A percentile compares a stretch with the other conserved stretches of the same genome.
phyloP scores from a whole-genome alignment of 2,329 filamentous ascomycete genomes.

The Rhexocercosporidium sp. region DNA sequence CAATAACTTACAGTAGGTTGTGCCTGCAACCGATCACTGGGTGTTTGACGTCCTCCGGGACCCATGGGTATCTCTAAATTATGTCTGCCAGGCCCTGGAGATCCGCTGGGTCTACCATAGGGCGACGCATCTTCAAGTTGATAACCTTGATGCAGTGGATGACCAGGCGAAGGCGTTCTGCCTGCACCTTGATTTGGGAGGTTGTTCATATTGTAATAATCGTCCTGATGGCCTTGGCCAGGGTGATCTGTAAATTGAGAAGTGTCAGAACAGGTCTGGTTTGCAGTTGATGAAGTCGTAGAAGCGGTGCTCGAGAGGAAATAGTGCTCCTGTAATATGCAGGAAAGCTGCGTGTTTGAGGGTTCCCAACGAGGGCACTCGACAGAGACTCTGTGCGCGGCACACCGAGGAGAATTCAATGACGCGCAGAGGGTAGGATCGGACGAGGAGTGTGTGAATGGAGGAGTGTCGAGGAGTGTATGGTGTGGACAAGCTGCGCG shows the following conservation, averaged over 20 bases:
- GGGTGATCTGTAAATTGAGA: conserved; percentile 32
- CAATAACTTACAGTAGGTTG: conserved; percentile 77
- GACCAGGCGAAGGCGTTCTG: conserved; percentile 77
- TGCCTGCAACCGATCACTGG: conserved; percentile 77
- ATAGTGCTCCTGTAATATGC: conserved; percentile 33
- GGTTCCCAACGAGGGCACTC: conserved; percentile 14
- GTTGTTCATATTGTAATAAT: conserved; percentile 67
- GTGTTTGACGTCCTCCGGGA: conserved; percentile 59
- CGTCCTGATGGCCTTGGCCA: conserved; percentile 55
- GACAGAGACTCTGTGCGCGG: conserved; percentile 28
- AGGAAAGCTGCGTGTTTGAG: conserved; percentile 27
- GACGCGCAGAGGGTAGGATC: conserved; percentile 7
- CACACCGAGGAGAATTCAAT: conserved; percentile 16
- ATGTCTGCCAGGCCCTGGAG: conserved; percentile 42
- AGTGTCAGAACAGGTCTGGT: conserved; percentile 32
- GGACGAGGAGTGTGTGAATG: not conserved
- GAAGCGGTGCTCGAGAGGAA: conserved; percentile 22
- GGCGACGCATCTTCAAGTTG: conserved; percentile 71
- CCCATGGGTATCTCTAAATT: conserved; percentile 75
- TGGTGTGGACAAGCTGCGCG: not conserved
- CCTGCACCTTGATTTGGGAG: conserved; percentile 47
- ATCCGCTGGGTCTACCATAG: conserved; percentile 36
- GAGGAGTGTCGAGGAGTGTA: conserved; percentile 3
- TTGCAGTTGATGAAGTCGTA: conserved; percentile 22
- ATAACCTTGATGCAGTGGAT: conserved; percentile 75